Percentiles rank a stretch among this genome's conserved stretches.
phyloP scores from a whole-genome alignment of 176 grass and related monocot genomes.

The Cenchrus purpureus region DNA sequence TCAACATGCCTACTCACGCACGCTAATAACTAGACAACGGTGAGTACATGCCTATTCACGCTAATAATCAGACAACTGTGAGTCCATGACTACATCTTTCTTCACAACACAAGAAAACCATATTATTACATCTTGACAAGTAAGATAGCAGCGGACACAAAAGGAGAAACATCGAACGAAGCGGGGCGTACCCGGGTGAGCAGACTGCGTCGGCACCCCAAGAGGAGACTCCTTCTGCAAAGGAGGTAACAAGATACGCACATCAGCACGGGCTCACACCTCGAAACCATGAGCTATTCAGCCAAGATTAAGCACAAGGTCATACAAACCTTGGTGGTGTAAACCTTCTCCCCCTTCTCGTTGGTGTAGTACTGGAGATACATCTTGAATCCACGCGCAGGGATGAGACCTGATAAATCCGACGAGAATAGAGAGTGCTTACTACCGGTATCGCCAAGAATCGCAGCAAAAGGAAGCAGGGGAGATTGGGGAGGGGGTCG shows the following conservation, averaged over 20 bases:
- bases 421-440: not conserved
- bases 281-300: conserved; percentile 4
- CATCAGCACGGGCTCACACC: conserved; percentile 1
- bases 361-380: conserved; percentile 97
- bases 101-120: not conserved
- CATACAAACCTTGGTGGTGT: conserved; percentile 85
- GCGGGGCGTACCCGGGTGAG: conserved; percentile 64
- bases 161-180: not conserved
- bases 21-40: not conserved
- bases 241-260: not conserved
- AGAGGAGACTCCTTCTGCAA: conserved; percentile 87
- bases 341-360: conserved; percentile 94
- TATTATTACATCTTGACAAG: not conserved
- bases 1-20: not conserved
- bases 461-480: not conserved
- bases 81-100: not conserved
- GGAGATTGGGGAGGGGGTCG: not conserved
- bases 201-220: conserved; percentile 78
- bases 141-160: not conserved
- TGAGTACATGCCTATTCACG: not conserved
- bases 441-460: not conserved
- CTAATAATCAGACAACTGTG: not conserved
- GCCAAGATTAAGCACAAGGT: not conserved
- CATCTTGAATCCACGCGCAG: conserved; percentile 50
- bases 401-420: conserved; percentile 2